Percentiles rank a stretch among this genome's conserved stretches.
Evolutionary conservation across 2,329 filamentous ascomycete genomes (phyloP).

Genomic region (Plenodomus lindquistii): DNA sequence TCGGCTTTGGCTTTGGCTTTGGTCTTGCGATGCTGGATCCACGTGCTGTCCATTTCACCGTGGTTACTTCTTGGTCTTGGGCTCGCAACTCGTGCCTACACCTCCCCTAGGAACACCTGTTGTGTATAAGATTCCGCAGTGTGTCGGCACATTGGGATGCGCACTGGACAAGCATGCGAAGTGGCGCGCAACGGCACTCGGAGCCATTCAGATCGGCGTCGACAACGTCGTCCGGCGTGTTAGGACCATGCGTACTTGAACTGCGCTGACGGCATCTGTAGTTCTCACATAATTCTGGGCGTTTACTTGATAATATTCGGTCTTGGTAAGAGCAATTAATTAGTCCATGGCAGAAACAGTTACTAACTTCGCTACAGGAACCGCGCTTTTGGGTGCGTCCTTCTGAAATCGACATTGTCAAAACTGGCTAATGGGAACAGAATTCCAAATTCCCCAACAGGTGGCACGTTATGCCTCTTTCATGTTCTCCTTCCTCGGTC

Average conservation of each 20-base stretch:
- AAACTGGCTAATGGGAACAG: conserved; percentile 45
- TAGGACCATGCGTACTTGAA: too few species aligned
- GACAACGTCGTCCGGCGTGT: too few species aligned
- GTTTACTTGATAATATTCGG: conserved; percentile 91
- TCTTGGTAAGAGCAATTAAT: conserved; percentile 61
- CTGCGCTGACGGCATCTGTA: conserved; percentile 43
- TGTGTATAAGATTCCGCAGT: too few species aligned
- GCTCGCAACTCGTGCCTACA: too few species aligned
- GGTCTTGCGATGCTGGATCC: not conserved
- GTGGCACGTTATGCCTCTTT: conserved; percentile 93
- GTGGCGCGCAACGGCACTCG: too few species aligned
- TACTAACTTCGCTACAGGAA: conserved; percentile 54
- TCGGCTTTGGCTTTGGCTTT: not conserved
- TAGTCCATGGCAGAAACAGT: not conserved
- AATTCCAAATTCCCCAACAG: conserved; percentile 95
- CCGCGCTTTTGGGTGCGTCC: conserved; percentile 56
- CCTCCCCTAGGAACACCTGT: too few species aligned
- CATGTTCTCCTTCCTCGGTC: conserved; percentile 95
- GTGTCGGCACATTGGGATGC: too few species aligned
- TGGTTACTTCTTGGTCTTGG: too few species aligned
- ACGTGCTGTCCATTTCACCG: not conserved
- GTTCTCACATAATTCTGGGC: conserved; percentile 76
- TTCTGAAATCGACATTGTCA: not conserved
- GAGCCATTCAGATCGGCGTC: too few species aligned
- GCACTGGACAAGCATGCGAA: too few species aligned